Conservation (phyloP, 202 grass and related monocot genomes). For the Hordeum pubiflorum region DNA sequence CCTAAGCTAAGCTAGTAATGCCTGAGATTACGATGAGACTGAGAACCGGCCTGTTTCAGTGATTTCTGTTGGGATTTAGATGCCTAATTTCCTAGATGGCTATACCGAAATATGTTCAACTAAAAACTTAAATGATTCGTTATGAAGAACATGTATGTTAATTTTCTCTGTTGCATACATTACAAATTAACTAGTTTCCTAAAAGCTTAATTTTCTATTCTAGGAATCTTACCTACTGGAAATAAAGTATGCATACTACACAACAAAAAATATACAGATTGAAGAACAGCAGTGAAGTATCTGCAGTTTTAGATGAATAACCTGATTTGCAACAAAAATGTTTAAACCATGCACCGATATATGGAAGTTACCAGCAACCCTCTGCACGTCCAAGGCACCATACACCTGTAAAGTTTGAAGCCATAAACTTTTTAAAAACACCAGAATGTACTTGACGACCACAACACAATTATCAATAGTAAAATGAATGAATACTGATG, state of each 20-base stretch:
- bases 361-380: constrained; percentile 99
- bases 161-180: neutral
- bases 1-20: neutral
- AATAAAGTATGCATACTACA: neutral
- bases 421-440: constrained; percentile 1
- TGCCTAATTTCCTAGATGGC: neutral
- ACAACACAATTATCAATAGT: neutral
- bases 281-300: constrained; percentile 3
- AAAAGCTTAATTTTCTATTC: neutral
- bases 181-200: neutral
- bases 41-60: neutral
- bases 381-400: constrained; percentile 89
- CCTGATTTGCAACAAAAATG: constrained; percentile 97
- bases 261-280: neutral
- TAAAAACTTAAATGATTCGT: neutral
- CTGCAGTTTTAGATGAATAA: constrained; percentile 45
- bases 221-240: neutral
- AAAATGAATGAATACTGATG: constrained; percentile 12
- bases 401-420: constrained; percentile 61
- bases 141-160: neutral
- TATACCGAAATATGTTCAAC: neutral
- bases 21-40: neutral
- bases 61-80: neutral
- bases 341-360: constrained; percentile 97
- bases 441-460: constrained; percentile 8